Base-by-base conservation (phyloP, 345 rosid genomes). In the Clarkia xantiana region DNA sequence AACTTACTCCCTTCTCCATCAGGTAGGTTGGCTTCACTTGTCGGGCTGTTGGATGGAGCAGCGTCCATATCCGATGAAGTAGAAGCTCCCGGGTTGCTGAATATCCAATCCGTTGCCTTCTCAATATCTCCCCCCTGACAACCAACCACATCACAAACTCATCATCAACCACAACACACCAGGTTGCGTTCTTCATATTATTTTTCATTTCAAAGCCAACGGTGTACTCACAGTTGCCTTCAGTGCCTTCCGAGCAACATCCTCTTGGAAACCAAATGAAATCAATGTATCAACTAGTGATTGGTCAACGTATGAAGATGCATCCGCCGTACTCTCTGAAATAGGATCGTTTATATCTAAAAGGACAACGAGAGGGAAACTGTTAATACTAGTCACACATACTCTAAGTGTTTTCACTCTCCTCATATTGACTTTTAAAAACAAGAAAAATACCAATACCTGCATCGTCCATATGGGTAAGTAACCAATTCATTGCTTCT, bases 91-190 rank as follows among this genome's bases (percentile, higher is more conserved):
- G 94, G 96, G 68, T 76, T 93, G 73, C 66, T 84, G 67, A 93
- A 93, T 77, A 93, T 84, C 99, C 99, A 93, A 60, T 93, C 99
- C 49, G 99, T 84, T 45, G 99, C 99, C 62, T 74, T 87, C 72
- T 75, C 99, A 51, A 93, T 74, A 56, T 93, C 95, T 58, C 91
- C 94, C 49, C 82, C 91, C 96, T 93, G 75, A 43, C 45, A 36
- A 63, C 34, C 20, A 50, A 13, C 36, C 36, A 29, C 5, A 1
- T 1, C n/a, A n/a, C n/a, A n/a, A n/a, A n/a, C n/a, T n/a, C n/a
- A n/a, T n/a, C n/a, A n/a, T n/a, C n/a, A n/a, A n/a, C n/a, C n/a
- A n/a, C n/a, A n/a, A n/a, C n/a, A n/a, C n/a, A n/a, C n/a, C n/a
- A n/a, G n/a, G n/a, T n/a, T n/a, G n/a, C 3, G 6, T 23, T 23